Base-by-base conservation (phyloP, 2,329 filamentous ascomycete genomes). In the Emmonsia crescens region DNA sequence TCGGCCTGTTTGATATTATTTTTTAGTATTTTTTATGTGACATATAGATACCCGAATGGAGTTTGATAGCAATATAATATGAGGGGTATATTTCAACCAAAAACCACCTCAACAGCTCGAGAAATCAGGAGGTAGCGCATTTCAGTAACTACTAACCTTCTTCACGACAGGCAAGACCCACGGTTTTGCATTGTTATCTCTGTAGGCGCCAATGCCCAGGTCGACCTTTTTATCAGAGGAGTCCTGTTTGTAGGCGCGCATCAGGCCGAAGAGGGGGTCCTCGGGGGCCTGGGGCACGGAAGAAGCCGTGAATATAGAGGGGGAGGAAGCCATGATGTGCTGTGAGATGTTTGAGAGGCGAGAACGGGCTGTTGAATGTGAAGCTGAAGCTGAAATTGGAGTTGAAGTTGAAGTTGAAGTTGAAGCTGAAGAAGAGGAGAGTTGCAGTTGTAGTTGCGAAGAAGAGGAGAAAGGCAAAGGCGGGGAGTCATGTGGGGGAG, bases 91-190 rank as follows among this genome's bases (percentile, higher is more conserved):
- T 14, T 44, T 46, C 19, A 16, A 46, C 42, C 10, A n/a, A 9
- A 27, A 51, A n/a, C 44, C 44, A 21, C 21, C n/a, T 19, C 46
- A 49, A 10, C 46, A 19, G 19, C 24, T 10, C 21, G 8, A 52
- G 48, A 52, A 52, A 10, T 10, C 9, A 46, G 21, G 27, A 29
- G 1, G 27, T 6, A 51, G 48, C 27, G n/a, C n/a, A 19, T 52
- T 19, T 19, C 24, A 27, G 24, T 4, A n/a, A 56, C 12, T n/a
- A 66, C 36, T 40, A 63, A 96, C 93, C 89, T 96, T 95, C 79
- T 91, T 95, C 64, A 97, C 93, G 2, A 97, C 93, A 24, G 94
- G 93, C 65, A 99, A 79, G 64, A 99, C 86, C 94, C 94, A 99
- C 2, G 94, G 94, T 80, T 97, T 97, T 64, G 91, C 93, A 73